Percentiles rank a stretch among this genome's conserved stretches.
These are phyloP conservation scores for Fusarium neocosmosporiellum DNA, from an alignment of 2,329 filamentous ascomycete species.

Conservation along the genomic window DNA sequence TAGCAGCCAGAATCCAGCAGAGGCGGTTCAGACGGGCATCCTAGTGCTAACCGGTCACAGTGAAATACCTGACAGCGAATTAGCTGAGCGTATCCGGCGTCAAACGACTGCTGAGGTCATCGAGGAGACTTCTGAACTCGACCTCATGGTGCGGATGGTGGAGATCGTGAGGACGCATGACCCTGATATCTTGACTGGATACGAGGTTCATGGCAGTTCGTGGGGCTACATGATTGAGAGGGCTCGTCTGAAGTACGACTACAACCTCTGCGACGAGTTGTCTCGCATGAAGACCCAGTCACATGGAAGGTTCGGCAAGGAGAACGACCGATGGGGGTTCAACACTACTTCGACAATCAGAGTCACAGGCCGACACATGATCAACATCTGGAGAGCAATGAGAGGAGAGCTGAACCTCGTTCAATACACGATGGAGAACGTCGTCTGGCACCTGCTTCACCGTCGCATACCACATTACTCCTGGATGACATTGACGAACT, in stretches of 20 bases:
- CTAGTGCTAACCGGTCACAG: slow-evolving; percentile 76
- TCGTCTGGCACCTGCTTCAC: slow-evolving; percentile 90
- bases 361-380: slow-evolving; percentile 94
- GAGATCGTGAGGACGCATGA: slow-evolving; percentile 86
- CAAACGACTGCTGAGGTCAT: slow-evolving; percentile 73
- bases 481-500: slow-evolving; percentile 80
- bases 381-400: slow-evolving; percentile 98
- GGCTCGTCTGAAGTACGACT: slow-evolving; percentile 86
- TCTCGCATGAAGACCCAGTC: slow-evolving; percentile 88
- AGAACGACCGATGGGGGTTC: slow-evolving; percentile 92
- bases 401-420: slow-evolving; percentile 89
- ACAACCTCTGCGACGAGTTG: slow-evolving; percentile 90
- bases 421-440: slow-evolving; percentile 97
- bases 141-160: slow-evolving; percentile 86
- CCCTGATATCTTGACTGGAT: slow-evolving; percentile 93
- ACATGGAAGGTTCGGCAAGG: slow-evolving; percentile 85
- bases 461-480: slow-evolving; percentile 89
- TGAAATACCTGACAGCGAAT: slow-evolving; percentile 61
- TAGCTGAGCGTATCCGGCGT: slow-evolving; percentile 71
- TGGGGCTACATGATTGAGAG: slow-evolving; percentile 98
- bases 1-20: slow-evolving; percentile 56
- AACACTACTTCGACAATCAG: slow-evolving; percentile 91
- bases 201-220: slow-evolving; percentile 91
- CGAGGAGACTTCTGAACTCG: slow-evolving; percentile 82
- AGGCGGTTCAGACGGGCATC: slow-evolving; percentile 73